Evolutionary conservation across 2,329 filamentous ascomycete genomes (phyloP).

Genomic region (Beauveria pseudobassiana): DNA sequence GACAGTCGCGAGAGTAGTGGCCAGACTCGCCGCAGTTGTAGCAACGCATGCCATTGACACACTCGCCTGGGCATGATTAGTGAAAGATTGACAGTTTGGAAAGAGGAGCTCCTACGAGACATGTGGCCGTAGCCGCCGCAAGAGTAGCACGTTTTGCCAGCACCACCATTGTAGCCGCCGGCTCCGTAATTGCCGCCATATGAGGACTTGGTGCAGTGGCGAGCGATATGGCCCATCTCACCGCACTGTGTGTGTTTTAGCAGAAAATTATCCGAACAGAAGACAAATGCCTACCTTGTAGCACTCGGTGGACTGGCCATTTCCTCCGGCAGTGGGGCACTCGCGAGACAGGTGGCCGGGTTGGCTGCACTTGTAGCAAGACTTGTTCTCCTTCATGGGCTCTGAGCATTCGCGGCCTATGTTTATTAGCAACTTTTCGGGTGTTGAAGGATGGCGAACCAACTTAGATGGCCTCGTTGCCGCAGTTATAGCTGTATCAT

Average conservation of each 20-base stretch:
- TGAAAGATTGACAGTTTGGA: not conserved
- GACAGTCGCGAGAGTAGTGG: slow-evolving; percentile 92
- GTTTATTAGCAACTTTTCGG: slow-evolving; percentile 14
- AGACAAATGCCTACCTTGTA: slow-evolving; percentile 61
- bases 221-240: slow-evolving; percentile 91
- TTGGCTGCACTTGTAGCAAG: slow-evolving; percentile 72
- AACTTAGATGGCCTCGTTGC: slow-evolving; percentile 71
- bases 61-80: slow-evolving; percentile 56
- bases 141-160: slow-evolving; percentile 90
- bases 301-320: slow-evolving; percentile 60
- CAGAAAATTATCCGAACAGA: not conserved
- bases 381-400: slow-evolving; percentile 78
- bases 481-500: slow-evolving; percentile 69
- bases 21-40: slow-evolving; percentile 97
- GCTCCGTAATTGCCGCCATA: slow-evolving; percentile 39
- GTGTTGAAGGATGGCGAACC: slow-evolving; percentile 25
- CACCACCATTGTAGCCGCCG: slow-evolving; percentile 43
- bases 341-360: slow-evolving; percentile 89
- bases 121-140: slow-evolving; percentile 97
- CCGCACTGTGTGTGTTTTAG: slow-evolving; percentile 55
- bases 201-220: slow-evolving; percentile 69
- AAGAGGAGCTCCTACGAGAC: slow-evolving; percentile 55
- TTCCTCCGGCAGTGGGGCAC: slow-evolving; percentile 52
- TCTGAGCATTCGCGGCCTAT: slow-evolving; percentile 86
- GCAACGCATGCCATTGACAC: slow-evolving; percentile 98